phyloP scores from a whole-genome alignment of 441 rosid species.

The Lepidium campestre region DNA sequence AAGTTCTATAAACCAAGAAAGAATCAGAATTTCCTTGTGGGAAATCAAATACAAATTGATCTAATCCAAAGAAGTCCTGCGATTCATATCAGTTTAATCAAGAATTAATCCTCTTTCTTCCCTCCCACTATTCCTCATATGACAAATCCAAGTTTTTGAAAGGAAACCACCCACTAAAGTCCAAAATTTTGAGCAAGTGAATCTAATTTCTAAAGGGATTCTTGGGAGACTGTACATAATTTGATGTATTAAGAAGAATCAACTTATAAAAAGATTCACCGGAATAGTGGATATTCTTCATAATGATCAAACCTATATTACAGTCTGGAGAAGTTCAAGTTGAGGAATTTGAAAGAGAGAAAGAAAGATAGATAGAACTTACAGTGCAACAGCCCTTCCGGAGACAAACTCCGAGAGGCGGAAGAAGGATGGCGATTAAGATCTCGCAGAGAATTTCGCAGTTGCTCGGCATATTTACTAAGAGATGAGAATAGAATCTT shows the following conservation, averaged over 20 bases:
- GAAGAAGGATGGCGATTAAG: slow-evolving; percentile 71
- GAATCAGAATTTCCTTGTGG: too few relatives aligned
- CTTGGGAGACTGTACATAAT: not conserved
- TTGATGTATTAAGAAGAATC: too few relatives aligned
- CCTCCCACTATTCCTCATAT: too few relatives aligned
- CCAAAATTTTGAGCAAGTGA: not conserved
- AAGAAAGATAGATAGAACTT: not conserved
- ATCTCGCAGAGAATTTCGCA: slow-evolving; percentile 71
- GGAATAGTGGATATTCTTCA: not conserved
- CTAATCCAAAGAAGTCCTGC: not conserved
- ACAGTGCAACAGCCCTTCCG: slow-evolving; percentile 79
- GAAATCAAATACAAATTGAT: not conserved
- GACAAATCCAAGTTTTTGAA: too few relatives aligned
- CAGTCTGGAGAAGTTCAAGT: not conserved
- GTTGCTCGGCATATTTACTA: slow-evolving; percentile 41
- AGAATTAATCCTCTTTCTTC: too few relatives aligned
- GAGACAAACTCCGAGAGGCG: slow-evolving; percentile 82
- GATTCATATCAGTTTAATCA: too few relatives aligned
- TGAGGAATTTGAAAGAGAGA: not conserved
- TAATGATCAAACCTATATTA: not conserved
- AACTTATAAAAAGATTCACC: too few relatives aligned
- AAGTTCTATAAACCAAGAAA: too few relatives aligned
- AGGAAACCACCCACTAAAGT: too few relatives aligned
- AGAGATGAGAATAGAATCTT: not conserved
- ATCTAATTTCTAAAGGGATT: not conserved